These are phyloP conservation scores for Alternaria consortialis DNA, from an alignment of 2,329 filamentous ascomycete species.

Conservation along the genomic window DNA sequence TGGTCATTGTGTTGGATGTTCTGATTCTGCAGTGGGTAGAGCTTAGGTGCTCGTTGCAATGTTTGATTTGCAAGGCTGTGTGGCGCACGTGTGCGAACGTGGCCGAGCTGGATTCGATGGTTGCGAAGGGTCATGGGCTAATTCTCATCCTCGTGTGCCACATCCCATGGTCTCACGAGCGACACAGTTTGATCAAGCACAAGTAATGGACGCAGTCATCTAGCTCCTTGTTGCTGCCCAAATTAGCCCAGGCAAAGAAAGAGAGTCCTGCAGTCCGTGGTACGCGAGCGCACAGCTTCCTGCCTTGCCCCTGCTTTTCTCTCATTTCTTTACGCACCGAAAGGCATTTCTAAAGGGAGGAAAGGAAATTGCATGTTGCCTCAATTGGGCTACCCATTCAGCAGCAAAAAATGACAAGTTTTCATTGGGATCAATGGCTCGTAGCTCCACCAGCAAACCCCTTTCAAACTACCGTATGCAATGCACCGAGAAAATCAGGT, in stretches of 20 bases:
- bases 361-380: not conserved
- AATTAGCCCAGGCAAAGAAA: not conserved
- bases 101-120: not conserved
- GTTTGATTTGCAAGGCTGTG: not conserved
- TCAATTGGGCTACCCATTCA: not conserved
- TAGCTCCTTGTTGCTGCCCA: not conserved
- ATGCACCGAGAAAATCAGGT: not conserved
- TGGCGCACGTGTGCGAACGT: not conserved
- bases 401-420: not conserved
- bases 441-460: not conserved
- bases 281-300: not conserved
- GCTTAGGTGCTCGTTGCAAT: not conserved
- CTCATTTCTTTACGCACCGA: not conserved
- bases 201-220: not conserved
- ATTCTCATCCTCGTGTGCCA: not conserved
- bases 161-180: not conserved
- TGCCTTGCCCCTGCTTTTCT: conserved; percentile 1
- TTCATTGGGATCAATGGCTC: not conserved
- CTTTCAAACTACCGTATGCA: not conserved
- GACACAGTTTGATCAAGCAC: not conserved
- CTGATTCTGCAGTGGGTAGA: not conserved
- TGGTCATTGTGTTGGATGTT: not conserved
- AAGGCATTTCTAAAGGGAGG: not conserved
- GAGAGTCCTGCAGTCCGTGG: conserved; percentile 2
- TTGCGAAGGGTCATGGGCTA: not conserved